Evolutionary conservation across 129 eudicot genomes (phyloP).

Genomic region (Arctium minus): DNA sequence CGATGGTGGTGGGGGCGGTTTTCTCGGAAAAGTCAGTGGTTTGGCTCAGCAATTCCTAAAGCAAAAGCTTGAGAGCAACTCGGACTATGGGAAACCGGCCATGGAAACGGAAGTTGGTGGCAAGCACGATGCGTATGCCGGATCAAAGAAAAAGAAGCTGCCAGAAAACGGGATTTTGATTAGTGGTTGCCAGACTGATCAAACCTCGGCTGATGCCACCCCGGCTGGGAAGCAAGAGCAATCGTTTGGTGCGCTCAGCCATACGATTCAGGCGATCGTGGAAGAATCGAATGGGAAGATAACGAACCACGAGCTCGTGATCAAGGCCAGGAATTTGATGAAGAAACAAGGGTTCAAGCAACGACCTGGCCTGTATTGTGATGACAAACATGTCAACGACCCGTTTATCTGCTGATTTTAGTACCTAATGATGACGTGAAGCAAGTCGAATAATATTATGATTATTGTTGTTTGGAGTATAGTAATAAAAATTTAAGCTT

Average conservation of each 20-base stretch:
- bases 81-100: constrained; percentile 43
- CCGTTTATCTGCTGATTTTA: constrained; percentile 43
- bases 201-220: constrained; percentile 84
- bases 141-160: constrained; percentile 31
- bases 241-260: constrained; percentile 85
- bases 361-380: constrained; percentile 83
- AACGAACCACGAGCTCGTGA: constrained; percentile 62
- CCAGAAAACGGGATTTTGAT: constrained; percentile 68
- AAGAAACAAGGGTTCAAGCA: constrained; percentile 79
- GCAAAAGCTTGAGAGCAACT: constrained; percentile 52
- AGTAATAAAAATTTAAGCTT: background rate
- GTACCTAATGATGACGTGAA: background rate
- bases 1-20: constrained; percentile 37
- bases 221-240: constrained; percentile 46
- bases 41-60: constrained; percentile 66
- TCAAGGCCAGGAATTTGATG: constrained; percentile 56
- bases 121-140: constrained; percentile 57
- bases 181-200: constrained; percentile 90
- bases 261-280: constrained; percentile 67
- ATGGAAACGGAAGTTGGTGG: constrained; percentile 40
- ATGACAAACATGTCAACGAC: constrained; percentile 52
- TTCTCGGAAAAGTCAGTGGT: constrained; percentile 57
- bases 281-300: constrained; percentile 44
- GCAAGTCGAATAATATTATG: background rate
- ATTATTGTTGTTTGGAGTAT: background rate